Evolutionary conservation across 139 green algal species (phyloP).

Genomic region (Haematococcus sp.): DNA sequence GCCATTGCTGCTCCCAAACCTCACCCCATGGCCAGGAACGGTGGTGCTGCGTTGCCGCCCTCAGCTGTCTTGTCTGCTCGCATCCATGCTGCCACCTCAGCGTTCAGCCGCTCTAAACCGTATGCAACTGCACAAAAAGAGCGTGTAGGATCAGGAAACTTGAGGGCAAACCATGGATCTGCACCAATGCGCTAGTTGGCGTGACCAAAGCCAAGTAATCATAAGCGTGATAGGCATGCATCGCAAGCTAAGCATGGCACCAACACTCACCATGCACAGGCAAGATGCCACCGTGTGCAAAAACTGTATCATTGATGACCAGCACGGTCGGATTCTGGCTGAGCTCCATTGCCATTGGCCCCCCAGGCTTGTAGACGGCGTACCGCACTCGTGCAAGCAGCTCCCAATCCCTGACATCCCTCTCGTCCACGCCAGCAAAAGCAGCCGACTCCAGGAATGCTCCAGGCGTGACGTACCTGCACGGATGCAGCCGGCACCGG

Average conservation of each 20-base stretch:
- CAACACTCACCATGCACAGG: conserved; percentile 71
- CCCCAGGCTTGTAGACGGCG: conserved; percentile 77
- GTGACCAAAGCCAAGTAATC: neutral
- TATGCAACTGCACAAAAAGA: conserved; percentile 60
- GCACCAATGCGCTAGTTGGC: too few relatives aligned
- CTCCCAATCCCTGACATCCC: conserved; percentile 52
- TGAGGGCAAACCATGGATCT: too few relatives aligned
- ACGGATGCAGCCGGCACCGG: neutral
- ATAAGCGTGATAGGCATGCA: neutral
- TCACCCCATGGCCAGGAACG: conserved; percentile 87
- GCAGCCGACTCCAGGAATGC: conserved; percentile 81
- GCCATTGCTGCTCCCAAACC: too few relatives aligned
- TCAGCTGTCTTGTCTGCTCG: conserved; percentile 49
- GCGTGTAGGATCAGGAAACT: too few relatives aligned
- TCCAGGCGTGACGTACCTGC: conserved; percentile 83
- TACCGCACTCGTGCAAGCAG: conserved; percentile 47
- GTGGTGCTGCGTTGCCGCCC: conserved; percentile 52
- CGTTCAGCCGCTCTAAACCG: conserved; percentile 80
- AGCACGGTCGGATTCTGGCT: conserved; percentile 87
- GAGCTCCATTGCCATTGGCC: conserved; percentile 76
- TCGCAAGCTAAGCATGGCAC: neutral
- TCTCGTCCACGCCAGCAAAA: conserved; percentile 63
- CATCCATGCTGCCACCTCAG: conserved; percentile 89
- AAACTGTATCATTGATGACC: conserved; percentile 89
- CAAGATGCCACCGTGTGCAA: conserved; percentile 88